Conservation (phyloP, 495 filamentous ascomycete genomes). For the Talaromyces borbonicus region DNA sequence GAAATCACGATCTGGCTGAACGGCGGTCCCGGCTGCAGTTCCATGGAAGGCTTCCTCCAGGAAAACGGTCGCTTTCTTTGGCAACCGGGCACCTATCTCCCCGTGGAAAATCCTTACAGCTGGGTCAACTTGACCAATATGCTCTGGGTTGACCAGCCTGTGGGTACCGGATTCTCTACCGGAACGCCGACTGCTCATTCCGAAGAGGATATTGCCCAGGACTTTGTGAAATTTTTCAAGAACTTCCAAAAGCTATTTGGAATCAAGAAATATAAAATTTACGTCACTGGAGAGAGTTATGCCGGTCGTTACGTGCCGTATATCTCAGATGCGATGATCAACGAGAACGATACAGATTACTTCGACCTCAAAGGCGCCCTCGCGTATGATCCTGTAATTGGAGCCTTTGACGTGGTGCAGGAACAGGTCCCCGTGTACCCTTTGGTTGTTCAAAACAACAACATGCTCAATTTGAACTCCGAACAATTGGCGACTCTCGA, state of each 20-base stretch:
- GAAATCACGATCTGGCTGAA: conserved; percentile 67
- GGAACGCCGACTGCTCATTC: conserved; percentile 43
- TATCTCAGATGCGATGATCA: conserved; percentile 42
- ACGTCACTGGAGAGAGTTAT: conserved; percentile 53
- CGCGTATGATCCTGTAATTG: conserved; percentile 33
- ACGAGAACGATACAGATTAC: conserved; percentile 37
- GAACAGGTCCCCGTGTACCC: conserved; percentile 35
- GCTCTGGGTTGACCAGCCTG: conserved; percentile 52
- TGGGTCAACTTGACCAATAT: conserved; percentile 72
- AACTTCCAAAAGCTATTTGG: conserved; percentile 53
- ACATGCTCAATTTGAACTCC: conserved; percentile 48
- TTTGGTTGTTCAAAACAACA: conserved; percentile 38
- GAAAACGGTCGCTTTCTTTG: conserved; percentile 73
- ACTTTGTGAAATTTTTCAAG: conserved; percentile 56
- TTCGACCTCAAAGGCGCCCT: conserved; percentile 36
- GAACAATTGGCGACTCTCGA: conserved; percentile 41
- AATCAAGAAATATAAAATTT: conserved; percentile 51
- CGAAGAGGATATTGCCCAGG: conserved; percentile 45
- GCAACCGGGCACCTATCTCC: conserved; percentile 56
- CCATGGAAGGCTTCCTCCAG: conserved; percentile 58
- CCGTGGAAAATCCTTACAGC: conserved; percentile 53
- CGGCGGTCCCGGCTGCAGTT: conserved; percentile 61
- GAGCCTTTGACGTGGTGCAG: conserved; percentile 31
- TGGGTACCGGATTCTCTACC: conserved; percentile 47
- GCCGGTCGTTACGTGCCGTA: conserved; percentile 47